phyloP scores from a whole-genome alignment of 1,284 basidiomycete species.

The Trichosporon inkin region DNA sequence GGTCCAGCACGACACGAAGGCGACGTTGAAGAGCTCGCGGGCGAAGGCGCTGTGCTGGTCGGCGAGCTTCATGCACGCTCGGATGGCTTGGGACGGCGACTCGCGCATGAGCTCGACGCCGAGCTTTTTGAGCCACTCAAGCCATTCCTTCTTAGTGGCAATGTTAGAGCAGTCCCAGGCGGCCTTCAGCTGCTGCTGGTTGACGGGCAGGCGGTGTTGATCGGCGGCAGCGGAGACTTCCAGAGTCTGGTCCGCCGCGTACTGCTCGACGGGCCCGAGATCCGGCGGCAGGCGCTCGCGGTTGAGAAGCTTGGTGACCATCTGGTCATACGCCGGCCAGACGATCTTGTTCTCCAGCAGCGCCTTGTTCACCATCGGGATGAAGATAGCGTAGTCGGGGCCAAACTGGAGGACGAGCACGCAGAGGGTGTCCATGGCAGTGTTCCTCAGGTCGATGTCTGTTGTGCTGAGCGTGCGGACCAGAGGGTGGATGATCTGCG shows the following conservation, averaged over 20 bases:
- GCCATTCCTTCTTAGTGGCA: slow-evolving; percentile 83
- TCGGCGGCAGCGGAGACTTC: slow-evolving; percentile 55
- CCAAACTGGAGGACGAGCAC: slow-evolving; percentile 90
- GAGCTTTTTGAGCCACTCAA: slow-evolving; percentile 90
- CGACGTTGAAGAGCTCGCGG: slow-evolving; percentile 94
- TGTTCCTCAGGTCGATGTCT: slow-evolving; percentile 71
- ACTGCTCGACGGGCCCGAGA: slow-evolving; percentile 52
- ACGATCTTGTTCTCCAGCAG: slow-evolving; percentile 72
- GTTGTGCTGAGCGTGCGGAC: slow-evolving; percentile 79
- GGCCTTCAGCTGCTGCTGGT: slow-evolving; percentile 95
- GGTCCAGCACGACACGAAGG: slow-evolving; percentile 96
- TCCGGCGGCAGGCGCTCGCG: slow-evolving; percentile 81
- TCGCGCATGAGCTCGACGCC: slow-evolving; percentile 97
- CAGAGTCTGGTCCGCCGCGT: slow-evolving; percentile 30
- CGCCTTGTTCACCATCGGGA: slow-evolving; percentile 92
- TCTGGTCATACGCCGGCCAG: slow-evolving; percentile 82
- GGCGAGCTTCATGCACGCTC: slow-evolving; percentile 91
- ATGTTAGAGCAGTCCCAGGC: slow-evolving; percentile 91
- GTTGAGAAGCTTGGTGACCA: slow-evolving; percentile 83
- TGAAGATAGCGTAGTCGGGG: slow-evolving; percentile 93
- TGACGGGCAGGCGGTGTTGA: slow-evolving; percentile 84
- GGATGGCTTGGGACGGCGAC: slow-evolving; percentile 92
- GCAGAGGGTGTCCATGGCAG: slow-evolving; percentile 91
- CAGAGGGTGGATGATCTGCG: slow-evolving; percentile 92
- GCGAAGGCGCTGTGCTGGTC: slow-evolving; percentile 88